phyloP scores from a whole-genome alignment of 139 green algal species.

The Haematococcus sp. region DNA sequence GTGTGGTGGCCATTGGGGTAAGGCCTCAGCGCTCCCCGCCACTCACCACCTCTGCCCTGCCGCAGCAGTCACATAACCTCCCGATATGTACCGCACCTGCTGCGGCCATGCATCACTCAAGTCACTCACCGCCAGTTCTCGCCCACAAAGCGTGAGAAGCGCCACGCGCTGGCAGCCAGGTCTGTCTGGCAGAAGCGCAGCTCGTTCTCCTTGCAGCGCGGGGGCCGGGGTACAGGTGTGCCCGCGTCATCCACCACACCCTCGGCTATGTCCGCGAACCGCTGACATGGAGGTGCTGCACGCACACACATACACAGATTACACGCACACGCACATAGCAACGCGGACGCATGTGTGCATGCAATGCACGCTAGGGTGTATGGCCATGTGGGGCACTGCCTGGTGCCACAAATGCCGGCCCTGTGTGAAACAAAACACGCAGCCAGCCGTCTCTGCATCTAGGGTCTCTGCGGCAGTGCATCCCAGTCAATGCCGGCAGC shows the following conservation, averaged over 20 bases:
- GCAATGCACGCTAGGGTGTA: background rate
- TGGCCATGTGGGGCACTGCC: too few species aligned
- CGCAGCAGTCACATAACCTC: too few species aligned
- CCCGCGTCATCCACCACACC: too few species aligned
- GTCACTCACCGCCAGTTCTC: constrained; percentile 46
- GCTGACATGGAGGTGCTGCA: constrained; percentile 56
- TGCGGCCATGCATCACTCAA: background rate
- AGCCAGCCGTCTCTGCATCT: too few species aligned
- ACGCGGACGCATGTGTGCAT: too few species aligned
- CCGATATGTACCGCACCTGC: too few species aligned
- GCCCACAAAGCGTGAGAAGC: constrained; percentile 46
- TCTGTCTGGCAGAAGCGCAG: constrained; percentile 80
- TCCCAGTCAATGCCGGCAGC: too few species aligned
- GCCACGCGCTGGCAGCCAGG: constrained; percentile 67
- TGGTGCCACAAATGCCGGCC: too few species aligned
- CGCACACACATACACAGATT: constrained; percentile 3
- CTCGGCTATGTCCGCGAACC: constrained; percentile 67
- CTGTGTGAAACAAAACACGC: too few species aligned
- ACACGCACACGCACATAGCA: background rate
- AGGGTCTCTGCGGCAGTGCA: too few species aligned
- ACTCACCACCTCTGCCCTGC: background rate
- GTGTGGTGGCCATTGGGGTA: background rate
- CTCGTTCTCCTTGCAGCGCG: constrained; percentile 74
- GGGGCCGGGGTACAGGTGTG: too few species aligned
- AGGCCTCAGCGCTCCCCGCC: background rate